These are phyloP conservation scores for Apiospora kogelbergensis DNA, from an alignment of 2,329 filamentous ascomycete genomes.

Conservation along the genomic window DNA sequence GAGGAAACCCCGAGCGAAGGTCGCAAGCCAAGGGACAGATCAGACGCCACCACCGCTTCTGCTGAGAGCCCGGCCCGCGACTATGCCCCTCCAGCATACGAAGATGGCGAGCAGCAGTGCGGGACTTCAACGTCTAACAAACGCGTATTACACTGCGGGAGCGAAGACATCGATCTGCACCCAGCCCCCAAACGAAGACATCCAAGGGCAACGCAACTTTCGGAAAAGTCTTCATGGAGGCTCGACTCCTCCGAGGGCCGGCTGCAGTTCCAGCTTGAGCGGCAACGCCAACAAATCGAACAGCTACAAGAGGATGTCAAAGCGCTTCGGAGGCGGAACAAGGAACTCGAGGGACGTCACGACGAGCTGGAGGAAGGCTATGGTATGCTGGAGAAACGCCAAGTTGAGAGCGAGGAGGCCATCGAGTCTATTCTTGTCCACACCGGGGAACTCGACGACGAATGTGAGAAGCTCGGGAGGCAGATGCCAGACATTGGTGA, in stretches of 20 bases:
- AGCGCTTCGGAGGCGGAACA: background rate
- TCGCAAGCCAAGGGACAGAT: background rate
- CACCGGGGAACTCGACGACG: conserved; percentile 4
- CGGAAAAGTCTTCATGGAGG: background rate
- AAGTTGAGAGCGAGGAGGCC: background rate
- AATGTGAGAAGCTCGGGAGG: background rate
- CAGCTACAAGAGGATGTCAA: background rate
- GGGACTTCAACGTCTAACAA: background rate
- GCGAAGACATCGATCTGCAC: background rate
- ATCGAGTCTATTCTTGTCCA: conserved; percentile 3
- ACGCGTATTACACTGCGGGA: background rate
- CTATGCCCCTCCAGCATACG: background rate
- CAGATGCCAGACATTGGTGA: background rate
- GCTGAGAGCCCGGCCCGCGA: background rate
- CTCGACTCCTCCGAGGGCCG: background rate
- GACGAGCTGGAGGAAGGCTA: background rate
- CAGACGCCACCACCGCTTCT: background rate
- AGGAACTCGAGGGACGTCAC: background rate
- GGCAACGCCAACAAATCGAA: background rate
- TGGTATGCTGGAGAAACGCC: background rate
- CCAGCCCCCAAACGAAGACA: background rate
- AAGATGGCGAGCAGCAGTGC: background rate
- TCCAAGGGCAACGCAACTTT: background rate
- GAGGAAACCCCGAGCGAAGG: background rate
- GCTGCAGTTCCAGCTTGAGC: background rate